Evolutionary conservation across 1,284 basidiomycete species (phyloP), one percentile per base, ranked within the genome.

Genomic region (Leccinum insolens): DNA sequence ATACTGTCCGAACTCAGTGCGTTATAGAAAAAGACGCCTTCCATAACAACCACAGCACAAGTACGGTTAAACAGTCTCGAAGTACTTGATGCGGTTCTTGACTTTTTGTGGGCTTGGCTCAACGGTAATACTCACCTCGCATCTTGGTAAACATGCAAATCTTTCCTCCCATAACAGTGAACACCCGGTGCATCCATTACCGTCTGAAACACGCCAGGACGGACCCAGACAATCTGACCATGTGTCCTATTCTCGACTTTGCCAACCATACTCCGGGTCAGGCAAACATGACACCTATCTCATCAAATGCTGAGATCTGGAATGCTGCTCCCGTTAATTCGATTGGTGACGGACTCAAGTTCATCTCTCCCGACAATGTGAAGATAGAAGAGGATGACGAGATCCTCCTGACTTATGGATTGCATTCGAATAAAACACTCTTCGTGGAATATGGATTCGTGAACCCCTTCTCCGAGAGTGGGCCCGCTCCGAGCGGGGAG

Each of bases 371-470:
- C 3, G 73, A 78, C 37, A 75, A 82, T 25, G 73, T 73, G 6
- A 74, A 75, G 7, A 78, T 90, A 31, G 68, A 78, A 31, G 70
- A 79, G 60, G 88, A 85, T 22, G 83, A 91, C 20, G 90, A 96
- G 74, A 79, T 96, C 2, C 87, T 85, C 65, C 82, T 96, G 68
- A 86, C 85, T 65, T 96, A 96, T 72, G 95, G 94, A 1, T 77
- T 80, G 22, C 94, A 95, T 77, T 81, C 88, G 20, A 94, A 94
- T 72, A 83, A 84, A 57, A 89, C 84, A 7, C 77, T 96, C 20
- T 93, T 95, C 76, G 83, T 89, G 37, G 95, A 96, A 76, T 96
- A 96, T 78, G 95, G 94, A 0, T 96, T 96, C 75, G 85, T 92
- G 31, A 84, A 85, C 71, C 31, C 68, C 14, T 71, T 80, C 49